Percentiles rank a stretch among this genome's conserved stretches.
Conservation (phyloP, 441 rosid species). For the Bocquillonia castaneifolia region DNA sequence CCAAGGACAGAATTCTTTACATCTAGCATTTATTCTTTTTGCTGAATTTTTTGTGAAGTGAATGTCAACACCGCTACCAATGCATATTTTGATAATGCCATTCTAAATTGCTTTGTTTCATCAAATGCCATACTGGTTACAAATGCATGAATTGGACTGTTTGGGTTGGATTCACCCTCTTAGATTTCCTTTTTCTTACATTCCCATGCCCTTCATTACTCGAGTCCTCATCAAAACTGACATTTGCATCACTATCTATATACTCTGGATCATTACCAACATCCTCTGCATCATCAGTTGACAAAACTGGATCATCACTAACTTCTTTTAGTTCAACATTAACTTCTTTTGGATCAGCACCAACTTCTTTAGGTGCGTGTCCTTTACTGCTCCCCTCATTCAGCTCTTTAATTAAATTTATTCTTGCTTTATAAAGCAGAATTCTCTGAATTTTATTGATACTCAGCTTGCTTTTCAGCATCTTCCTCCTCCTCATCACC, state of each 20-base stretch:
- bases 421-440: too few relatives aligned
- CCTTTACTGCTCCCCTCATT: too few relatives aligned
- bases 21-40: neutral
- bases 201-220: neutral
- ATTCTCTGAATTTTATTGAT: too few relatives aligned
- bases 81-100: neutral
- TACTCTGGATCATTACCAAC: neutral
- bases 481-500: too few relatives aligned
- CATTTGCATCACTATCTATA: neutral
- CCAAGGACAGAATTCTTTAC: neutral
- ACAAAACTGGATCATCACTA: neutral
- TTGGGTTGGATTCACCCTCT: neutral
- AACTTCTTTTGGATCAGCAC: too few relatives aligned
- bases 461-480: too few relatives aligned
- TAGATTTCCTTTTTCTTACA: neutral
- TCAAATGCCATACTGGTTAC: neutral
- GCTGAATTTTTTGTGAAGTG: neutral
- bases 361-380: too few relatives aligned
- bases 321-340: too few relatives aligned
- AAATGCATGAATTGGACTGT: neutral
- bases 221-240: neutral
- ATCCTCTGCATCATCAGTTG: neutral
- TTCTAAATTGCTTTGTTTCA: neutral
- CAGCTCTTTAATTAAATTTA: too few relatives aligned
- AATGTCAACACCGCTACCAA: neutral